These are phyloP conservation scores for Eucalyptus curtisii DNA, from an alignment of 345 rosid species.

Conservation along the genomic window DNA sequence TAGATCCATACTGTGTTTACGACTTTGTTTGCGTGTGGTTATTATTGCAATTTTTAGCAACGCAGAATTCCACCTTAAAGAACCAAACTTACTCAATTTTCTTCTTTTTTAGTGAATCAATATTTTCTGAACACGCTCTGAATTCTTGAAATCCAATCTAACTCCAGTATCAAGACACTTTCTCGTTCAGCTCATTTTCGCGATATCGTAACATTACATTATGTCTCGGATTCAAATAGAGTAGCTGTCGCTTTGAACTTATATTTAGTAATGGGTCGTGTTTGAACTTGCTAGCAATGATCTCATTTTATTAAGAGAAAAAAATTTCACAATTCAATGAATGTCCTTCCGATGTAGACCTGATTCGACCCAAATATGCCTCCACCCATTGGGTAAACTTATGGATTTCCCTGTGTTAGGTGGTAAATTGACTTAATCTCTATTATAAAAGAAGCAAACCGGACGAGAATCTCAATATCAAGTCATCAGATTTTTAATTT, in stretches of 20 bases:
- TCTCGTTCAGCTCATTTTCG: not conserved
- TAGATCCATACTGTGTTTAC: not conserved
- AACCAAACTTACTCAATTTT: not conserved
- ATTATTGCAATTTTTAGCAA: not conserved
- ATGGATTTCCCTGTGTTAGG: not conserved
- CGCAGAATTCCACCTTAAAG: not conserved
- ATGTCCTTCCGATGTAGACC: not conserved
- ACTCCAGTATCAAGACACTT: not conserved
- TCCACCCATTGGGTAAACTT: not conserved
- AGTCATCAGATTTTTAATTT: not conserved
- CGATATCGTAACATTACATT: not conserved
- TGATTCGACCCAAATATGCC: not conserved
- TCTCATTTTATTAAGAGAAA: too few species aligned
- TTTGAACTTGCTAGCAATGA: rapidly evolving
- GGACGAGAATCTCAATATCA: not conserved
- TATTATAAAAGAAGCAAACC: not conserved
- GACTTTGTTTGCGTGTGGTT: not conserved
- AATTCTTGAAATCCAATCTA: not conserved
- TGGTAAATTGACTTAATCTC: not conserved
- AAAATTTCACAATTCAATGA: not conserved
- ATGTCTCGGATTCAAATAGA: not conserved
- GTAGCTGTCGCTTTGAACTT: not conserved
- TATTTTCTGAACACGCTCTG: not conserved
- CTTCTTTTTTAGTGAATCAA: not conserved
- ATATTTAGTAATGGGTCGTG: rapidly evolving